Percentiles rank a stretch among this genome's conserved stretches.
phyloP scores from a whole-genome alignment of 345 rosid genomes.

The Microthlaspi erraticum region DNA sequence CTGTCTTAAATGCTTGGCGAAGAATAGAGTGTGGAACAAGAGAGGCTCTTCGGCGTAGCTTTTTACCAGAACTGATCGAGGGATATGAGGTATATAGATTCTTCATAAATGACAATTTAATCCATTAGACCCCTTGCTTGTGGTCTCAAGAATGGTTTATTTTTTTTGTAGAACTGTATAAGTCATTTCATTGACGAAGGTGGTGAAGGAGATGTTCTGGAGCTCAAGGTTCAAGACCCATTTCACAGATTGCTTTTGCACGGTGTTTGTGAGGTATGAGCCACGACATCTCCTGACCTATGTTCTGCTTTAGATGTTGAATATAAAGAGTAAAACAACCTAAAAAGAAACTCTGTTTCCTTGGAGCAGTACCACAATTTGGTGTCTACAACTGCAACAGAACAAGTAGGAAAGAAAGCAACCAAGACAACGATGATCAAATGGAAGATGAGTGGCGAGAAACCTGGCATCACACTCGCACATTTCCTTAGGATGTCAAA shows the following conservation, averaged over 20 bases:
- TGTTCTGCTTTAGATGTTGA: slow-evolving; percentile 5
- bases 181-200: slow-evolving; percentile 64
- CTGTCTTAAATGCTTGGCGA: slow-evolving; percentile 81
- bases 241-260: slow-evolving; percentile 89
- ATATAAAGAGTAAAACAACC: slow-evolving; percentile 7
- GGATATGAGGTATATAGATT: slow-evolving; percentile 72
- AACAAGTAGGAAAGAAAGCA: slow-evolving; percentile 49
- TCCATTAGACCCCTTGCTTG: neutral
- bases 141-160: neutral
- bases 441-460: slow-evolving; percentile 61
- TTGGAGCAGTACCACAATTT: slow-evolving; percentile 75
- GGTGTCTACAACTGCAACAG: slow-evolving; percentile 68
- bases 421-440: slow-evolving; percentile 70
- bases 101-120: neutral
- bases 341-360: slow-evolving; percentile 7
- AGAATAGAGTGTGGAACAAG: slow-evolving; percentile 84
- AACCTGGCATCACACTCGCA: slow-evolving; percentile 64
- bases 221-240: slow-evolving; percentile 79
- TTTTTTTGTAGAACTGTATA: slow-evolving; percentile 58
- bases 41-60: slow-evolving; percentile 90
- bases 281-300: neutral
- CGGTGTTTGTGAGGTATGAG: slow-evolving; percentile 88
- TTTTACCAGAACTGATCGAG: slow-evolving; percentile 75
- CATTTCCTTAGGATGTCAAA: slow-evolving; percentile 83
- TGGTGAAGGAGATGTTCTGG: slow-evolving; percentile 62